Conservation (phyloP, 176 grass and related monocot genomes). For the Microstegium vimineum region DNA sequence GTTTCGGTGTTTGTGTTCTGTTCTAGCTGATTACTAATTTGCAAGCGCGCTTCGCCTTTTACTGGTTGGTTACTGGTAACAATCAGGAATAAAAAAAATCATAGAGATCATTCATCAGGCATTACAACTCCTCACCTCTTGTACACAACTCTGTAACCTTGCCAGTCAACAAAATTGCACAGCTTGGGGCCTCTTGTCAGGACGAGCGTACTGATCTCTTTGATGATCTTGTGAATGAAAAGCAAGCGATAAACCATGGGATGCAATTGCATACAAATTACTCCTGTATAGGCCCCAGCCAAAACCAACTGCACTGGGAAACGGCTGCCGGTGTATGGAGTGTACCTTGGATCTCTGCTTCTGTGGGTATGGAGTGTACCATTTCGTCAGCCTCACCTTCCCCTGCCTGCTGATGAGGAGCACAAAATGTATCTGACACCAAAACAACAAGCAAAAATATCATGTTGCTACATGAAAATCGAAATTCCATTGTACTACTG, state of each 20-base stretch:
- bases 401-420: constrained; percentile 77
- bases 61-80: background rate
- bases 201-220: constrained; percentile 60
- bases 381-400: constrained; percentile 84
- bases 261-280: background rate
- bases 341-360: constrained; percentile 70
- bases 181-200: constrained; percentile 70
- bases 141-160: constrained; percentile 68
- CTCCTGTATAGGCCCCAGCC: too few relatives aligned
- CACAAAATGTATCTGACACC: constrained; percentile 69
- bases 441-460: background rate
- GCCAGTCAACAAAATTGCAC: constrained; percentile 87
- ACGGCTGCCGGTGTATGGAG: background rate
- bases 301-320: background rate
- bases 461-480: background rate
- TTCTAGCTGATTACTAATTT: background rate
- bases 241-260: background rate
- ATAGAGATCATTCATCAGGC: background rate
- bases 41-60: background rate
- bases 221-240: constrained; percentile 45
- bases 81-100: background rate
- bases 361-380: constrained; percentile 78
- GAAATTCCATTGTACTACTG: too few relatives aligned
- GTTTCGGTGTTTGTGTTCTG: too few relatives aligned
- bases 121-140: constrained; percentile 41